phyloP scores from a whole-genome alignment of 1,284 basidiomycete species.

The Mycena citricolor region DNA sequence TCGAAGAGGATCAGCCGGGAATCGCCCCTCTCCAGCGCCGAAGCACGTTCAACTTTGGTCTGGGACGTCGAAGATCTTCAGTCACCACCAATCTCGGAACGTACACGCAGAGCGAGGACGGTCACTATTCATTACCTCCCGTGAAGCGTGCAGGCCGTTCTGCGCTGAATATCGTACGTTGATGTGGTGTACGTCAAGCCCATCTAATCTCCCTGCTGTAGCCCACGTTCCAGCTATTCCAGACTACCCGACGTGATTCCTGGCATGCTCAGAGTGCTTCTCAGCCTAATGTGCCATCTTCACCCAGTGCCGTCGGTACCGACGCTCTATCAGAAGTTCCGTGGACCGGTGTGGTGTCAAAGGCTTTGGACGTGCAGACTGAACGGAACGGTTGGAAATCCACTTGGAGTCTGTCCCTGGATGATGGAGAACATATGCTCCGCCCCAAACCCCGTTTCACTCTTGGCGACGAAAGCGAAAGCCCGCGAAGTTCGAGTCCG shows the following conservation, averaged over 20 bases:
- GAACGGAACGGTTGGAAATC: constrained; percentile 17
- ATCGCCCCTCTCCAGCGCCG: constrained; percentile 5
- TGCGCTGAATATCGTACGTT: constrained; percentile 12
- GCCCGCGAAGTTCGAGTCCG: constrained; percentile 4
- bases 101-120: constrained; percentile 7
- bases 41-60: constrained; percentile 13
- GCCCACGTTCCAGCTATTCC: constrained; percentile 16
- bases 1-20: not conserved
- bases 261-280: constrained; percentile 11
- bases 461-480: constrained; percentile 13
- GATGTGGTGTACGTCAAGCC: not conserved
- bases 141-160: constrained; percentile 11
- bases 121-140: constrained; percentile 3
- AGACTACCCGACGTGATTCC: constrained; percentile 18
- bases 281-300: constrained; percentile 3
- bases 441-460: constrained; percentile 10
- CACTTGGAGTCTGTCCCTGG: constrained; percentile 13
- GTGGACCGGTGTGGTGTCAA: constrained; percentile 10
- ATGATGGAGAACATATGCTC: not conserved
- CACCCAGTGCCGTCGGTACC: too few species aligned
- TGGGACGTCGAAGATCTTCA: constrained; percentile 10
- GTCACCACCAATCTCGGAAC: too few species aligned
- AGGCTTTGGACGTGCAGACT: not conserved
- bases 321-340: constrained; percentile 11
- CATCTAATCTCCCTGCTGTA: not conserved